These are phyloP conservation scores for Penicillium longicatenatum DNA, from an alignment of 495 filamentous ascomycete genomes.

Conservation along the genomic window DNA sequence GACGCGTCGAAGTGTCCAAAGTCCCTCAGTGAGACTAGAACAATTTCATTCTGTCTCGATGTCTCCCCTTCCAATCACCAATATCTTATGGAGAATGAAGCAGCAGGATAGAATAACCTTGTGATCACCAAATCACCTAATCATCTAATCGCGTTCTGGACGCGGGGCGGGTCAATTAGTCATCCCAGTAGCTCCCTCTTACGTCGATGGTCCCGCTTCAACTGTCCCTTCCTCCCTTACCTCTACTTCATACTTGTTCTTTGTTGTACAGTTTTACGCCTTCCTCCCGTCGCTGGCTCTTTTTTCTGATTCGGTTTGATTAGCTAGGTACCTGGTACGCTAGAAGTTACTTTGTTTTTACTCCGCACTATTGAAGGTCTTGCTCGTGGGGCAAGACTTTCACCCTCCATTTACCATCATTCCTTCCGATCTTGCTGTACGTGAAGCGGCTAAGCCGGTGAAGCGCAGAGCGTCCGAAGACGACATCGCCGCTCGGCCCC, in stretches of 20 bases:
- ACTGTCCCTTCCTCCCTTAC: slow-evolving; percentile 18
- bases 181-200: slow-evolving; percentile 37
- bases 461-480: slow-evolving; percentile 83
- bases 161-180: slow-evolving; percentile 19
- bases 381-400: slow-evolving; percentile 55
- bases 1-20: not conserved
- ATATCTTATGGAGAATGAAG: not conserved
- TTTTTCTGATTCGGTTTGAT: slow-evolving; percentile 14
- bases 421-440: slow-evolving; percentile 56
- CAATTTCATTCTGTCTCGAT: not conserved
- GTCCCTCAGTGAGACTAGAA: not conserved
- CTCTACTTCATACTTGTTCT: slow-evolving; percentile 17
- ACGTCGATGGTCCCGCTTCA: slow-evolving; percentile 36
- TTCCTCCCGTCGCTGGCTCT: slow-evolving; percentile 16
- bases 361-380: slow-evolving; percentile 46
- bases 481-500: slow-evolving; percentile 64
- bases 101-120: not conserved
- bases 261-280: slow-evolving; percentile 9
- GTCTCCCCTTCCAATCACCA: not conserved
- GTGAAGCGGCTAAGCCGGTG: slow-evolving; percentile 67
- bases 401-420: slow-evolving; percentile 50
- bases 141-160: slow-evolving; percentile 4
- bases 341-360: slow-evolving; percentile 32
- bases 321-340: slow-evolving; percentile 39
- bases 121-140: not conserved